Base-by-base conservation (phyloP, 1,139 yeast species). In the Debaryomycetaceae sp. region DNA sequence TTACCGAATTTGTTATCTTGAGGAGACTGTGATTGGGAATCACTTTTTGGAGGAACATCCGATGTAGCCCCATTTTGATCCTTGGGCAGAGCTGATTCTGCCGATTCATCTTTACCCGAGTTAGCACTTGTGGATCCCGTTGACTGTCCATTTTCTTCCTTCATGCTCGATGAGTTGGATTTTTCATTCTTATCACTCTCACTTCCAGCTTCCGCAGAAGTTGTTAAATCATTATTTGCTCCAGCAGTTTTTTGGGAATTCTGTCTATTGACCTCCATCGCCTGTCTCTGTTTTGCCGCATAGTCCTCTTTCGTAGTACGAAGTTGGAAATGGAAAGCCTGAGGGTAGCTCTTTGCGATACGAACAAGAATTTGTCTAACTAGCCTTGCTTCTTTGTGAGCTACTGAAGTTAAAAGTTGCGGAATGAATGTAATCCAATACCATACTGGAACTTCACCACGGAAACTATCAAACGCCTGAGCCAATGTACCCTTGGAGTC, bases 381-480 rank as follows among this genome's bases (percentile, higher is more conserved):
- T 59, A 88, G 73, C 42, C 81, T 76, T 0, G 96, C 98, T 59
- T 94, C 98, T 52, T 82, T 84, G 51, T 89, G 95, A 3, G 97
- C 86, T 48, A 94, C 72, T 0, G 96, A 84, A 0, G 96, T 84
- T 53, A 94, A 72, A 45, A 94, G 72, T 62, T 94, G 98, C 3
- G 98, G 98, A 52, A 94, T 89, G 53, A 86, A 92, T 0, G 98
- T 88, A 33, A 92, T 88, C 98, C 98, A 94, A 58, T 92, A 92
- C 99, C 99, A 94, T 3, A 91, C 96, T 8, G 98, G 98, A 34
- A 88, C 91, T 49, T 94, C 99, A 16, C 98, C 98, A 48, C 94
- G 79, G 61, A 87, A 92, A 40, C 87, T 83, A 45, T 88, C 96
- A 63, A 91, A 92, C 0, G 97, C 96, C 50, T 82, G 83, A 0